Percentiles rank a stretch among this genome's conserved stretches.
phyloP scores from a whole-genome alignment of 2,329 filamentous ascomycete genomes.

The Phaeosphaeriaceae sp. region DNA sequence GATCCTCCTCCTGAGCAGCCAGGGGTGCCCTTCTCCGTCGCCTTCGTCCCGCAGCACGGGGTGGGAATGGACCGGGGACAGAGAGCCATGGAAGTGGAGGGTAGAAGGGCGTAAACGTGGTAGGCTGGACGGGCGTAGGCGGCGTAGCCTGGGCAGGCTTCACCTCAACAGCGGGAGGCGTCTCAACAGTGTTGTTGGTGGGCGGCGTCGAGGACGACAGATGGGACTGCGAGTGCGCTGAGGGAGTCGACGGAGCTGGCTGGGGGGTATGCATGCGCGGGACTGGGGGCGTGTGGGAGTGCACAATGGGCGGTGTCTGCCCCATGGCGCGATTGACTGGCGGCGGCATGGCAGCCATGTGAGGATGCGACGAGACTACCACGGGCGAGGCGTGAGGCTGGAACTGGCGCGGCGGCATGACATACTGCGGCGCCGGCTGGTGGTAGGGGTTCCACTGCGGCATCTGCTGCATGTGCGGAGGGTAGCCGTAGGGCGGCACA shows the following conservation, averaged over 20 bases:
- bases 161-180: conserved; percentile 28
- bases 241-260: conserved; percentile 43
- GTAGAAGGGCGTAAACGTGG: conserved; percentile 54
- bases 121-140: conserved; percentile 27
- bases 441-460: conserved; percentile 52
- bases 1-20: conserved; percentile 44
- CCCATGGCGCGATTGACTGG: conserved; percentile 48
- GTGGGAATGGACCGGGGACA: conserved; percentile 62
- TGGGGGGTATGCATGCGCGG: conserved; percentile 40
- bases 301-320: conserved; percentile 46
- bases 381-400: conserved; percentile 52
- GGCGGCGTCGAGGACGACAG: conserved; percentile 43
- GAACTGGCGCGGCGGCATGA: conserved; percentile 48
- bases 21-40: conserved; percentile 53
- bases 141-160: conserved; percentile 21
- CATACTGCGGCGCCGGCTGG: conserved; percentile 48
- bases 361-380: conserved; percentile 55
- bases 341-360: conserved; percentile 57
- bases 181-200: conserved; percentile 34
- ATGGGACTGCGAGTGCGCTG: conserved; percentile 43
- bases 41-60: conserved; percentile 54
- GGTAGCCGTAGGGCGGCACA: conserved; percentile 49
- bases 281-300: conserved; percentile 45
- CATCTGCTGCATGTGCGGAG: conserved; percentile 47
- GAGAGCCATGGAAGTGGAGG: conserved; percentile 68